Conservation (phyloP, 2,329 filamentous ascomycete genomes). For the Colletotrichum sp. region DNA sequence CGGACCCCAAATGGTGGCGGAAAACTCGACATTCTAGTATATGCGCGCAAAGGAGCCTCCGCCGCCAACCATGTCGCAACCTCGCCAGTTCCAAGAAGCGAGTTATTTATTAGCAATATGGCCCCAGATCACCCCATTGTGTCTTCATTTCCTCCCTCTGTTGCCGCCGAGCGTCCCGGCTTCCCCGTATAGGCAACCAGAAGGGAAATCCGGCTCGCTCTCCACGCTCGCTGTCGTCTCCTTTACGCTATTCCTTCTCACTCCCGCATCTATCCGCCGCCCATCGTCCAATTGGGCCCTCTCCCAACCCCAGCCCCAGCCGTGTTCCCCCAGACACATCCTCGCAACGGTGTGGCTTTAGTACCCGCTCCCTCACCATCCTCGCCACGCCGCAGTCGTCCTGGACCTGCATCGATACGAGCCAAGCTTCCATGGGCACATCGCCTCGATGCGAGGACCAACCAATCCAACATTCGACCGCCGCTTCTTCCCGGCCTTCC, state of each 20-base stretch:
- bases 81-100: neutral
- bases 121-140: neutral
- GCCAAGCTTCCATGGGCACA: neutral
- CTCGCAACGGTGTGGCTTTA: neutral
- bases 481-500: neutral
- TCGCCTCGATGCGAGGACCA: neutral
- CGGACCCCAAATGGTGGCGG: neutral
- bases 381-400: neutral
- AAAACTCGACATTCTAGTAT: neutral
- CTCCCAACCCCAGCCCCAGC: neutral
- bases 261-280: neutral
- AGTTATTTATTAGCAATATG: neutral
- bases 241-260: neutral
- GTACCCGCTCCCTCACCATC: neutral
- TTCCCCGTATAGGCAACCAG: neutral
- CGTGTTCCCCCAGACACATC: neutral
- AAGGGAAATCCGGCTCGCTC: neutral
- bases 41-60: neutral
- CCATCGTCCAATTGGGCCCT: neutral
- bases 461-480: neutral
- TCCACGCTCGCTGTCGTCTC: neutral
- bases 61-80: neutral
- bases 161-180: neutral
- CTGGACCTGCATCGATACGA: constrained; percentile 8
- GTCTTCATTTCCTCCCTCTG: neutral